Base-by-base conservation (phyloP, 169 alveolate species). In the Plasmodium coatneyi region DNA sequence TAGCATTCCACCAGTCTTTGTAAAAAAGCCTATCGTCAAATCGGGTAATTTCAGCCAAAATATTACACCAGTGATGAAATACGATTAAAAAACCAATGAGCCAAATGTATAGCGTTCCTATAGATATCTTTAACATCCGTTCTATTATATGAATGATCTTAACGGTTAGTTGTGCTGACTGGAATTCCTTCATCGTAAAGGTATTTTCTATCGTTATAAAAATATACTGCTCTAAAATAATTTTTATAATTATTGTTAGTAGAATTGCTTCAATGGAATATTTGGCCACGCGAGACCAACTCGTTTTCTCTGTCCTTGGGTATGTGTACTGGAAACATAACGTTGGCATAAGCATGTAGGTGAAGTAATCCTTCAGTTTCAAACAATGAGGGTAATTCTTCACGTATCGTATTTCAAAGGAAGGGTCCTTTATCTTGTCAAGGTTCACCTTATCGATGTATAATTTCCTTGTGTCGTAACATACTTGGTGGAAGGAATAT, bases 1-100 rank as follows among this genome's bases (percentile, higher is more conserved):
- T 96, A 41, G 99, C 98, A 83, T 98, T 98, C 99, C 99, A 98
- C 99, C 99, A 98, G 81, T 98, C 99, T 95, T 96, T 97, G 93
- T 98, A 98, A 95, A 98, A 98, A 66, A 96, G 95, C 82, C 99
- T 95, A 89, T 98, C 99, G 10, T 98, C 99, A 87, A 98, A 98
- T 76, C 98, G 92, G 39, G 99, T 98, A 12, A 98, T 80, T 92
- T 98, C 99, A 25, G 98, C 99, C 72, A 97, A 96, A 34, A 98
- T 86, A 93, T 98, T 98, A 78, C 97, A 95, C 97, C 98, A 98
- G 84, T 97, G 97, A 95, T 98, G 99, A 96, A 98, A 98, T 19
- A 97, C 82, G 25, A 97, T 95, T 79, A 97, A 98, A 84, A 98
- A 98, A 95, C 97, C 97, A 16, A 97, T 79, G 3, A 98, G 95